Base-by-base conservation (phyloP, 371 early-diverging fungal species). In the Batrachochytrium dendrobatidis region DNA sequence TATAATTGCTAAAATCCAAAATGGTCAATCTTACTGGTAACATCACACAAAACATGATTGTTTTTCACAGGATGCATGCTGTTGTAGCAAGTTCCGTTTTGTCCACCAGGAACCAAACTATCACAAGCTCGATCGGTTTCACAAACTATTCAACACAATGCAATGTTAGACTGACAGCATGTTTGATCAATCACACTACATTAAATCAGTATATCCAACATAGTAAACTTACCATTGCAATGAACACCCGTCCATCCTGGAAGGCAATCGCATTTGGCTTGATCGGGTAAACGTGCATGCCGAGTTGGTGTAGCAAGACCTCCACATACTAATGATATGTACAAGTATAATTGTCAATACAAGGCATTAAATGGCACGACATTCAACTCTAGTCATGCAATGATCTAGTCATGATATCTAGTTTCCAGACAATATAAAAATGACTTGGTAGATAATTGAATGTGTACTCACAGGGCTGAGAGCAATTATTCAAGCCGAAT, bases 221-320 rank as follows among this genome's bases (percentile, higher is more conserved):
- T 10, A 44, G 0, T 12, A 18, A 10, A 62, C 70, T 61, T 83
- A 72, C 72, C 66, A 68, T 94, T 94, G 75, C 95, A 94, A 64
- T 94, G 92, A 68, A 91, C 87, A 44, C 95, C 95, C 53, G 83
- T 83, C 92, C 92, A 94, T 17, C 92, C 93, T 26, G 87, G 87
- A 33, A 82, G 76, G 67, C 94, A 94, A 30, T 83, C 71, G 61
- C 93, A 73, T 25, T 56, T 80, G 20, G 49, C 34, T 48, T 71
- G 39, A 30, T 49, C 70, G 17, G 77, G 76, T 35, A 74, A 70
- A 8, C 61, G 69, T 61, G 86, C 78, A 25, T 81, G 83, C 7
- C 72, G 75, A 52, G 89, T 77, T 1, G 62, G 63, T 24, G 26
- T 51, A 3, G 68, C 71, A 0, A 61, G 61, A 26, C 69, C 67